A percentile compares a stretch with the other conserved stretches of the same genome.
Conservation (phyloP, 2,329 filamentous ascomycete species). For the Talaromyces sp. region DNA sequence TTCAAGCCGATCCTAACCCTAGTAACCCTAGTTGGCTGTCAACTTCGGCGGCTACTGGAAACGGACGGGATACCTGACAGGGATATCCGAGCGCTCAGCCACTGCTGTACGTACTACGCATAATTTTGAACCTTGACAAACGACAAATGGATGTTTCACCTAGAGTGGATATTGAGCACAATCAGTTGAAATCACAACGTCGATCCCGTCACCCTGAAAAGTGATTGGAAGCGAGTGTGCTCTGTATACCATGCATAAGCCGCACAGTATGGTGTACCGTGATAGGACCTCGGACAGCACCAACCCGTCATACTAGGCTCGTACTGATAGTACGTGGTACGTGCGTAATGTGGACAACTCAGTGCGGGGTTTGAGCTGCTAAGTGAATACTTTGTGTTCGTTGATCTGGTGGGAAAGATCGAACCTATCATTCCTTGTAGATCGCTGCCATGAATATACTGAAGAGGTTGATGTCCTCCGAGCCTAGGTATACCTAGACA, state of each 20-base stretch:
- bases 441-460: not conserved
- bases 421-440: not conserved
- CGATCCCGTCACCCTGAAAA: not conserved
- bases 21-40: not conserved
- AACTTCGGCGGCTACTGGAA: not conserved
- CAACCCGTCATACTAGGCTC: not conserved
- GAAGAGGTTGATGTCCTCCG: not conserved
- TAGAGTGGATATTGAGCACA: not conserved
- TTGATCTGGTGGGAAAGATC: not conserved
- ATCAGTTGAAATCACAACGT: not conserved
- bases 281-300: not conserved
- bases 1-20: too few relatives aligned
- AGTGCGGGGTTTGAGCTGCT: not conserved
- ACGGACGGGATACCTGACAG: not conserved
- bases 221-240: not conserved
- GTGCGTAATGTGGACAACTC: not conserved
- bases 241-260: not conserved
- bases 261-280: not conserved
- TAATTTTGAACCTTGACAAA: not conserved
- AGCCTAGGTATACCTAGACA: not conserved
- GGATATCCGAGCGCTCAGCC: not conserved
- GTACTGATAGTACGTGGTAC: not conserved
- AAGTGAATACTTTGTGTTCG: not conserved
- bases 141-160: not conserved
- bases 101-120: not conserved